Evolutionary conservation across 2,329 filamentous ascomycete species (phyloP).

Genomic region (Aureobasidium sp.): DNA sequence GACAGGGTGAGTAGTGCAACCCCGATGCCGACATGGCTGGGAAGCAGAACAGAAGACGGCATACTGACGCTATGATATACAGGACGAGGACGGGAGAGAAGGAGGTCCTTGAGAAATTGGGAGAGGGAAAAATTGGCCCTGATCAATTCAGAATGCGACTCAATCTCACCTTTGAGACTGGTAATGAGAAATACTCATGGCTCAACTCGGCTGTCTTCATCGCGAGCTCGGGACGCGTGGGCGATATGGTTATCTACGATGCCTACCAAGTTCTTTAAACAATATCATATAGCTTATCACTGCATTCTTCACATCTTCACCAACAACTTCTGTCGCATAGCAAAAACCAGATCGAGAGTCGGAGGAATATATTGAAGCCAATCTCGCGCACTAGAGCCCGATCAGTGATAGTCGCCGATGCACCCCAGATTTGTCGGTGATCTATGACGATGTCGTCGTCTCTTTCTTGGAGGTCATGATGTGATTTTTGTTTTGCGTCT

Average conservation of each 20-base stretch:
- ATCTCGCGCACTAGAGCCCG: neutral
- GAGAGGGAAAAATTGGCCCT: slow-evolving; percentile 19
- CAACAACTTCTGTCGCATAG: neutral
- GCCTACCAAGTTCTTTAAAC: slow-evolving; percentile 20
- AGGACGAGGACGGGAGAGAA: slow-evolving; percentile 21
- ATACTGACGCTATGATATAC: neutral
- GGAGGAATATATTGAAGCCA: neutral
- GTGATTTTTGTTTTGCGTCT: neutral
- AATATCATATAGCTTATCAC: slow-evolving; percentile 9
- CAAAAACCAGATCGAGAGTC: neutral
- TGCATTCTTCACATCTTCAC: neutral
- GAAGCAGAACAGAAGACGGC: neutral
- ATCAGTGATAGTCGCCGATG: neutral
- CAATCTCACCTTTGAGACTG: slow-evolving; percentile 24
- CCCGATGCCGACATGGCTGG: neutral
- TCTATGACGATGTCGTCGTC: slow-evolving; percentile 10
- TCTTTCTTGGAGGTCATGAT: slow-evolving; percentile 6
- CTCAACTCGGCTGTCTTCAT: slow-evolving; percentile 22
- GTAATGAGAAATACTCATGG: slow-evolving; percentile 24
- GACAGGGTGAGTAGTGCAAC: slow-evolving; percentile 17
- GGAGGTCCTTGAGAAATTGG: slow-evolving; percentile 20
- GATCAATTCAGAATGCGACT: slow-evolving; percentile 25
- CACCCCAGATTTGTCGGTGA: neutral
- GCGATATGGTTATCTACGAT: slow-evolving; percentile 21
- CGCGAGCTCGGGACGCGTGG: slow-evolving; percentile 19